Conservation (phyloP, 768 basidiomycete genomes). For the Serendipita sp. region DNA sequence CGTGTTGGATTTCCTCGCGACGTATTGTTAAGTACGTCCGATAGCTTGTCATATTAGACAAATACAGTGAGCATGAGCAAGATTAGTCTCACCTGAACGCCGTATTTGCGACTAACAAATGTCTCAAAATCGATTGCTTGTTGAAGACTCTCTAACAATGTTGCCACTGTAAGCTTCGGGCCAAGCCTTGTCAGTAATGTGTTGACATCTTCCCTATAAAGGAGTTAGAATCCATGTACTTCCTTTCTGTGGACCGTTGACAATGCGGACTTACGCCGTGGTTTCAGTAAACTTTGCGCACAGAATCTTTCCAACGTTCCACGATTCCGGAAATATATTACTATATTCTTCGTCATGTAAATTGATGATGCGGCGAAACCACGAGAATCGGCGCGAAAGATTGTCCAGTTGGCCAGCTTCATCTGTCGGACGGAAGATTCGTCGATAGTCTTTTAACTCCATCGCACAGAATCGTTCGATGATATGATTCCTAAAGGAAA, state of each 20-base stretch:
- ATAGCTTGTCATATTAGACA: not conserved
- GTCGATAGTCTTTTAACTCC: conserved; percentile 88
- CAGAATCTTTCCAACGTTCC: conserved; percentile 74
- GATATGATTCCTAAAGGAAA: conserved; percentile 33
- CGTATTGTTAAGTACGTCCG: not conserved
- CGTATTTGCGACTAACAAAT: conserved; percentile 69
- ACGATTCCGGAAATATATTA: conserved; percentile 65
- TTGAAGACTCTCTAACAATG: conserved; percentile 74
- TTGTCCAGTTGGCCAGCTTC: conserved; percentile 96
- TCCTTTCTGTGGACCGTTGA: not conserved
- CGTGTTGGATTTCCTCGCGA: not conserved
- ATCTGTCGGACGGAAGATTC: conserved; percentile 84
- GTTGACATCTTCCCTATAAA: conserved; percentile 63
- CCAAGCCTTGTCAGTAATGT: conserved; percentile 66
- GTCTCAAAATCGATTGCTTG: conserved; percentile 79
- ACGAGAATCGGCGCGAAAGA: conserved; percentile 79
- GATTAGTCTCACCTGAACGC: conserved; percentile 38
- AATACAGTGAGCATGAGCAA: not conserved
- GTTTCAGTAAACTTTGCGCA: conserved; percentile 79
- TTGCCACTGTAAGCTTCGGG: conserved; percentile 53
- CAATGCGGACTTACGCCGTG: conserved; percentile 51
- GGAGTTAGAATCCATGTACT: not conserved
- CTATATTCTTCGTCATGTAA: conserved; percentile 81
- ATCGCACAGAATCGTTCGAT: conserved; percentile 80
- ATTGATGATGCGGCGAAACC: conserved; percentile 77